Evolutionary conservation across 148 eudicot species (phyloP), one percentile per base, ranked within the genome.

Genomic region (Drosera capensis): DNA sequence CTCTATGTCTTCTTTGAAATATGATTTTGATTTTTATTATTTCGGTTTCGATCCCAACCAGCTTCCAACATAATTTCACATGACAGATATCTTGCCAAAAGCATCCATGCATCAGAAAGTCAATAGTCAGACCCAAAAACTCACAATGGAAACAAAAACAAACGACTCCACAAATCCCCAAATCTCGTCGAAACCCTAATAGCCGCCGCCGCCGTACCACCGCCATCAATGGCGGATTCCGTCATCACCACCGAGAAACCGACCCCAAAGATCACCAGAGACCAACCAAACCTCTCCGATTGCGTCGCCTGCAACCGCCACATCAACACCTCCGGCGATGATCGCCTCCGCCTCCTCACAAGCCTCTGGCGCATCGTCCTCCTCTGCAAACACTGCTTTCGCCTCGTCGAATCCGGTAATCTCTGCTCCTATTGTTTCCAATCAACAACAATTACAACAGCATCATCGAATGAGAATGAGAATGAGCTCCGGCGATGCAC

Each of bases 341-440:
- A 72, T 12, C 45, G 70, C 22, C 87, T 90, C 43, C 75, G 47
- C 31, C 59, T 66, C 38, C 68, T 84, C 1, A 56, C 54, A 13
- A 90, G 97, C 51, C 57, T 69, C 38, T 84, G 97, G 97, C 71
- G 95, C 13, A 68, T 90, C 11, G 87, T 84, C 16, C 79, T 90
- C 15, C 58, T 90, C 43, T 84, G 95, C 54, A 69, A 46, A 21
- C 49, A 47, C 13, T 90, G 97, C 50, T 5, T 51, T 18, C 57
- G 28, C 6, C 62, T 54, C 5, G 75, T 90, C 0, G 44, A 64
- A 12, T 68, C 75, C 0, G 60, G 76, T 4, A 28, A 71, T 9
- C 40, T 39, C 11, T 90, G 97, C 49, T 66, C 87, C 8, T 90
- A 90, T 51, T 90, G 97, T 52, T 75, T 80, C 20, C 46, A 53